Percentiles rank a stretch among this genome's conserved stretches.
Conservation (phyloP, 1,139 yeast species). For the Pichia sp. region DNA sequence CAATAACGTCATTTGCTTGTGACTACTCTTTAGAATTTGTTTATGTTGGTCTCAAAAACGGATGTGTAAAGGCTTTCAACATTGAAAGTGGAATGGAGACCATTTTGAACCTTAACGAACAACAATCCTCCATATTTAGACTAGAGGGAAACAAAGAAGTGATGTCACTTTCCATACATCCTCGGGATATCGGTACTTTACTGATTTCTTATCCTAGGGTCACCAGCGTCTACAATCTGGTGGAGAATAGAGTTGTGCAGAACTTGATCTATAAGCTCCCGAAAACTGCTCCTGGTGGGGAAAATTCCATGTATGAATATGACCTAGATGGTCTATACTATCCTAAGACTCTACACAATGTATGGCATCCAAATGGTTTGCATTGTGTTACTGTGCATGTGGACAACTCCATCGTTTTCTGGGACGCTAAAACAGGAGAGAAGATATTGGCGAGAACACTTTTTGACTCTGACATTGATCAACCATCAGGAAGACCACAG, state of each 20-base stretch:
- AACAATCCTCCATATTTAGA: slow-evolving; percentile 54
- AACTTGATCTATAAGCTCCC: slow-evolving; percentile 54
- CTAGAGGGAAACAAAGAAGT: slow-evolving; percentile 53
- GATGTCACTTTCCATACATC: slow-evolving; percentile 66
- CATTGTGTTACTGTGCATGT: slow-evolving; percentile 72
- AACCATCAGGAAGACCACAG: slow-evolving; percentile 30
- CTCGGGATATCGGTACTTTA: slow-evolving; percentile 78
- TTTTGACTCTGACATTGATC: slow-evolving; percentile 57
- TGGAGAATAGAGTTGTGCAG: slow-evolving; percentile 49
- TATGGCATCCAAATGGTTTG: slow-evolving; percentile 91
- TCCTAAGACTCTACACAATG: slow-evolving; percentile 51
- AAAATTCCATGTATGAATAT: slow-evolving; percentile 37
- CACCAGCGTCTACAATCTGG: slow-evolving; percentile 64
- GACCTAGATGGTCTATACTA: slow-evolving; percentile 27
- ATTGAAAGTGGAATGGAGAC: slow-evolving; percentile 70
- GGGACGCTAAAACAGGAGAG: slow-evolving; percentile 82
- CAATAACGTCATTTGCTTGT: slow-evolving; percentile 58
- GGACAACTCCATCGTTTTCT: slow-evolving; percentile 81
- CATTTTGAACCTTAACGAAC: slow-evolving; percentile 60
- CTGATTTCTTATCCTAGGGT: slow-evolving; percentile 66
- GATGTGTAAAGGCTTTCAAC: slow-evolving; percentile 68
- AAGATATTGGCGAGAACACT: slow-evolving; percentile 68
- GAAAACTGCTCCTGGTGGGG: slow-evolving; percentile 60
- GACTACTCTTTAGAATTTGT: slow-evolving; percentile 92
- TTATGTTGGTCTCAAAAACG: slow-evolving; percentile 72